A percentile compares a stretch with the other conserved stretches of the same genome.
These are phyloP conservation scores for Phytophthora macrochlamydospora DNA, from an alignment of 352 stramenopile species.

Conservation along the genomic window DNA sequence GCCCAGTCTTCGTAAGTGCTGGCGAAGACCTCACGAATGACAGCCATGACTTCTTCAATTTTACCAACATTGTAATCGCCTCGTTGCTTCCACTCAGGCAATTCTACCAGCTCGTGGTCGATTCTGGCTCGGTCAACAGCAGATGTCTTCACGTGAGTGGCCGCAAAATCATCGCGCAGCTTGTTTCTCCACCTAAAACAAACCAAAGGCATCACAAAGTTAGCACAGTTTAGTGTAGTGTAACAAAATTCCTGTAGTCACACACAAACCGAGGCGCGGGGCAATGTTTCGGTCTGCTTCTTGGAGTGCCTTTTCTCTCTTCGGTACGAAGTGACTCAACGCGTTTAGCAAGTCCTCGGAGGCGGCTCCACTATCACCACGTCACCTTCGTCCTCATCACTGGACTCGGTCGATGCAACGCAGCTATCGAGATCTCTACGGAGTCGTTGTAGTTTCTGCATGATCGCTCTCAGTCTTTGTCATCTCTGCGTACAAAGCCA, in stretches of 20 bases:
- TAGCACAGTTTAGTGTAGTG: no score
- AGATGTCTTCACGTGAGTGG: background rate
- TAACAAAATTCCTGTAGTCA: no score
- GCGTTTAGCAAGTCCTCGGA: no score
- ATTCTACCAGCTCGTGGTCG: background rate
- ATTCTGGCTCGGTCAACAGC: conserved; percentile 9
- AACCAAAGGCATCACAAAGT: background rate
- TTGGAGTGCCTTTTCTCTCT: no score
- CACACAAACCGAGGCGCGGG: background rate
- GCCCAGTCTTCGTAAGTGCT: conserved; percentile 19
- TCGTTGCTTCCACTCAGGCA: conserved; percentile 1
- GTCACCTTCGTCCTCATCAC: no score
- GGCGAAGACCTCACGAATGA: conserved; percentile 11
- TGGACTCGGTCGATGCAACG: no score
- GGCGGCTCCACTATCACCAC: no score
- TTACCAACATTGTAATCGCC: conserved; percentile 7
- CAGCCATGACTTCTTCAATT: conserved; percentile 11
- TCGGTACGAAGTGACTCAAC: no score
- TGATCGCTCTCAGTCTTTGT: background rate
- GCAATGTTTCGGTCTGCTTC: no score
- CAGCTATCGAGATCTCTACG: background rate
- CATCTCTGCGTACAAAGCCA: background rate
- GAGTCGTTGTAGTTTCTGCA: background rate
- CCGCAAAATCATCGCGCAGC: background rate
- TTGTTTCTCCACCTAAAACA: background rate